Base-by-base conservation (phyloP, 441 rosid genomes). In the Brassica balearica region DNA sequence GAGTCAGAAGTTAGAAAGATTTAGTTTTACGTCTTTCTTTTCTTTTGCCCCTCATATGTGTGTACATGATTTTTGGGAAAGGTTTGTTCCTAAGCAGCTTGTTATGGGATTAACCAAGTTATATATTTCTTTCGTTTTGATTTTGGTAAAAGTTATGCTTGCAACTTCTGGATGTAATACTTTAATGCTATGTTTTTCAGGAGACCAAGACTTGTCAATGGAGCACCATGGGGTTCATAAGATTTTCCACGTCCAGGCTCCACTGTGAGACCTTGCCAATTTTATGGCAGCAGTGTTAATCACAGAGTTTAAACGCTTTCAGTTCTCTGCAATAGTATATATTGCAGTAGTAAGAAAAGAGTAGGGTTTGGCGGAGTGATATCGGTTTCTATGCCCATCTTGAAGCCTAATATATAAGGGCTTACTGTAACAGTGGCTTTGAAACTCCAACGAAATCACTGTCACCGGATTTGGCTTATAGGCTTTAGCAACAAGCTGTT, bases 231-330 rank as follows among this genome's bases (percentile, higher is more conserved):
- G 66, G 85, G 84, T 5, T 77, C 80, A 14, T 51, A 83, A 73
- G 66, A 75, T 79, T 78, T 86, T 81, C 87, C 77, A 81, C 84
- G 63, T 69, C 72, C 82, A 20, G 55, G 66, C 76, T 80, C 76
- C 72, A 73, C 84, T 63, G 65, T 46, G 68, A 83, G 75, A 80
- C 72, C 84, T 77, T 64, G 48, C 77, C 89, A 82, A 59, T 76
- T 78, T 71, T 63, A 59, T 65, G 67, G 61, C 19, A 65, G 27
- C 41, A 27, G 64, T 73, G 29, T 48, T 60, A 60, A 14, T 67
- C 11, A 72, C 69, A 72, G 8, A 67, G 27, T 66, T 77, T 63
- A 53, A 72, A 43, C 64, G 72, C 63, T 79, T 68, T 53, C 66
- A 61, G 34, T 79, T 67, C 34, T 61, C 41, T 62, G 67, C 65